Evolutionary conservation across 306 rosid species (phyloP).

Genomic region (Trifolium pratense): DNA sequence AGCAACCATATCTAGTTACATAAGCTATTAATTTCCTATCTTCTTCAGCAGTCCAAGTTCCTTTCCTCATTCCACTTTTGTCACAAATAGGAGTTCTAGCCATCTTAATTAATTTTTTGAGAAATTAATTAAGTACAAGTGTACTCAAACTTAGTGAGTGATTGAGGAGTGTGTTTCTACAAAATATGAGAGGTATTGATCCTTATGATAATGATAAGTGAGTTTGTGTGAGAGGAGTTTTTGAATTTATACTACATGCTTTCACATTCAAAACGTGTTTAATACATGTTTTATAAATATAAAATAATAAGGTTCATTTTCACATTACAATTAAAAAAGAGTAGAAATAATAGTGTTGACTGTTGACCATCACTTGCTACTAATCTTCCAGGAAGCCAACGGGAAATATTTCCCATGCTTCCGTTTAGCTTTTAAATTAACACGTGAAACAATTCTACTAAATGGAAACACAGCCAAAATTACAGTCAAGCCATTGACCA

Average conservation of each 20-base stretch:
- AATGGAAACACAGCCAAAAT: neutral
- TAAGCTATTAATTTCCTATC: slow-evolving; percentile 74
- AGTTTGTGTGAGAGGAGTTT: neutral
- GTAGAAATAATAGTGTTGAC: neutral
- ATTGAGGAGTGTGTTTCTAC: neutral
- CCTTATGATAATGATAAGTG: neutral
- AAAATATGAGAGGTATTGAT: neutral
- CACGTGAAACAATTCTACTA: slow-evolving; percentile 27
- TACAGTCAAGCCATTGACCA: slow-evolving; percentile 4
- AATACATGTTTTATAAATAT: neutral
- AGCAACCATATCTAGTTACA: slow-evolving; percentile 75
- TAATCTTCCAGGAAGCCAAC: slow-evolving; percentile 35
- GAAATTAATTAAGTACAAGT: neutral
- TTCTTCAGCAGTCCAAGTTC: slow-evolving; percentile 86
- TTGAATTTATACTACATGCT: neutral
- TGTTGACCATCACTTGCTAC: neutral
- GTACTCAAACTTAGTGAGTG: neutral
- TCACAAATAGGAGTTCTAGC: slow-evolving; percentile 70
- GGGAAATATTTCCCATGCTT: slow-evolving; percentile 5
- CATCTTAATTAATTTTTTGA: slow-evolving; percentile 44
- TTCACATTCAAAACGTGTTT: neutral
- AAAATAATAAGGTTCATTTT: neutral
- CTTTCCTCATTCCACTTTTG: slow-evolving; percentile 73
- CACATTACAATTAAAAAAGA: neutral
- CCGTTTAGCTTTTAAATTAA: neutral